Conservation (phyloP, 176 grass and related monocot species). For the Oryza meridionalis region DNA sequence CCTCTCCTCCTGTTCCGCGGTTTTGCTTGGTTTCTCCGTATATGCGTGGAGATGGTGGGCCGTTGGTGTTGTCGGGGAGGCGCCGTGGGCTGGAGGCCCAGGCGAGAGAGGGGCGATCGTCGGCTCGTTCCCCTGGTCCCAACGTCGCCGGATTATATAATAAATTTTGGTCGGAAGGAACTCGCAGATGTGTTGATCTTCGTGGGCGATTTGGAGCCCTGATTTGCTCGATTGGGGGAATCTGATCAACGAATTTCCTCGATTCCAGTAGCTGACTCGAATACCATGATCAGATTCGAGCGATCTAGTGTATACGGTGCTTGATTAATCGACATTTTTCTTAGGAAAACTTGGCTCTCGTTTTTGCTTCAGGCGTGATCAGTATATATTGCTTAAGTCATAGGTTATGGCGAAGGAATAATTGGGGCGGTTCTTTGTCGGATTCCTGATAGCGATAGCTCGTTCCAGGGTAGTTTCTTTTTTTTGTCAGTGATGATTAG, state of each 20-base stretch:
- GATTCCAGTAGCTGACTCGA: not conserved
- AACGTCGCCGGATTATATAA: not conserved
- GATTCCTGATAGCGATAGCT: not conserved
- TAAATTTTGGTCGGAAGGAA: not conserved
- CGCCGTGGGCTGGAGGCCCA: slow-evolving; percentile 62
- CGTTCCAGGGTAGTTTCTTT: not conserved
- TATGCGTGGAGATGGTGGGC: slow-evolving; percentile 46
- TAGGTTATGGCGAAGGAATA: not conserved
- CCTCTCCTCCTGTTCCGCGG: not conserved
- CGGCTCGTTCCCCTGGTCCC: not conserved
- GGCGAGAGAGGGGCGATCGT: not conserved
- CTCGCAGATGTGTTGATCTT: not conserved
- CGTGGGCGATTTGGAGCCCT: slow-evolving; percentile 7
- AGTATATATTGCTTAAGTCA: not conserved
- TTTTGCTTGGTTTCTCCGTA: not conserved
- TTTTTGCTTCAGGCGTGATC: not conserved
- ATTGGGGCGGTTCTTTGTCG: not conserved
- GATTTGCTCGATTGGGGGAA: slow-evolving; percentile 13
- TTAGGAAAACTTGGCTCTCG: not conserved
- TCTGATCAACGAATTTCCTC: not conserved
- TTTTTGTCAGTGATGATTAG: not conserved
- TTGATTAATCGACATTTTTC: not conserved
- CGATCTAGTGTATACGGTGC: not conserved
- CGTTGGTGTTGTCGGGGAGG: slow-evolving; percentile 12
- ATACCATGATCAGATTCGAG: slow-evolving; percentile 19